Percentiles rank a stretch among this genome's conserved stretches.
phyloP scores from a whole-genome alignment of 192 early-diverging fungal species.

The Podila minutissima region DNA sequence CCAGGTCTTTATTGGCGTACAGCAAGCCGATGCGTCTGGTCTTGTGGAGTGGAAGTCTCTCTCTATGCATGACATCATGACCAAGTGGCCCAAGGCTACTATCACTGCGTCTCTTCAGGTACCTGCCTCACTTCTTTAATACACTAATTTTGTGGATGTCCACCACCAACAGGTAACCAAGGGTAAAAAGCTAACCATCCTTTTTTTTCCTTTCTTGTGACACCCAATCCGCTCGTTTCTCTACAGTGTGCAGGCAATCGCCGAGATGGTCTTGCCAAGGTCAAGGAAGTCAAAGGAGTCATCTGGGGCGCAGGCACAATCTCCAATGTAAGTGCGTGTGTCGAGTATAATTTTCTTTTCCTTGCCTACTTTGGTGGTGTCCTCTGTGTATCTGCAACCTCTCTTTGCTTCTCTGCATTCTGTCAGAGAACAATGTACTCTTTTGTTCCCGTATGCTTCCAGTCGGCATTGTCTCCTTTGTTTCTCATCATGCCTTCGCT shows the following conservation, averaged over 20 bases:
- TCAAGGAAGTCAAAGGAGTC: slow-evolving; percentile 82
- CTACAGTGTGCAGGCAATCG: slow-evolving; percentile 84
- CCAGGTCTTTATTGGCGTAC: slow-evolving; percentile 64
- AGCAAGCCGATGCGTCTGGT: slow-evolving; percentile 1
- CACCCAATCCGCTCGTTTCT: neutral
- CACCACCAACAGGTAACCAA: neutral
- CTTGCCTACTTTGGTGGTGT: neutral
- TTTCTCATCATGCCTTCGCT: neutral
- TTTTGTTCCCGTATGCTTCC: too few relatives aligned
- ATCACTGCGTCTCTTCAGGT: slow-evolving; percentile 19
- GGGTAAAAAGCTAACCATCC: neutral
- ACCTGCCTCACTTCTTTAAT: neutral
- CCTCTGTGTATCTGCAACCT: neutral
- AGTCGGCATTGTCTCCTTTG: neutral
- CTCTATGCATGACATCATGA: slow-evolving; percentile 20
- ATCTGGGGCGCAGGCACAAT: slow-evolving; percentile 85
- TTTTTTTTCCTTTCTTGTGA: neutral
- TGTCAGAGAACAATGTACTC: too few relatives aligned
- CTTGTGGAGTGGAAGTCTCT: slow-evolving; percentile 4
- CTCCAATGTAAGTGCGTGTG: slow-evolving; percentile 61
- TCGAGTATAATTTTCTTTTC: slow-evolving; percentile 18
- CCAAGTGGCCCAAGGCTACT: slow-evolving; percentile 23
- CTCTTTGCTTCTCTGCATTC: neutral
- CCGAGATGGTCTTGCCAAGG: slow-evolving; percentile 77
- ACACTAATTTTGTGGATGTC: neutral